Evolutionary conservation across 1,284 basidiomycete genomes (phyloP).

Genomic region (Blastosporella zonata): DNA sequence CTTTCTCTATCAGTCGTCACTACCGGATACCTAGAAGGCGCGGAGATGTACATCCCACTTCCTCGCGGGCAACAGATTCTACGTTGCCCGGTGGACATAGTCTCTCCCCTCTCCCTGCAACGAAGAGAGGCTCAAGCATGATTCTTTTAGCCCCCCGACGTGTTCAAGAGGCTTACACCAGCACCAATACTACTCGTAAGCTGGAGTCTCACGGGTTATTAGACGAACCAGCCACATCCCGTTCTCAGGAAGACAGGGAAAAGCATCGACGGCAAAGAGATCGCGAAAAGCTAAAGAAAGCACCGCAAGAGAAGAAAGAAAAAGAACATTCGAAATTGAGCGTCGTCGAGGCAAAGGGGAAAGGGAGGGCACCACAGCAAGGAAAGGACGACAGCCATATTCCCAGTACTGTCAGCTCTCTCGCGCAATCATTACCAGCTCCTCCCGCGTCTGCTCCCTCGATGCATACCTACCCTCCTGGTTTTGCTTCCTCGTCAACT

Average conservation of each 20-base stretch:
- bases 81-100: not conserved
- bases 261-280: conserved; percentile 21
- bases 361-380: conserved; percentile 12
- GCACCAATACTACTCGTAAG: conserved; percentile 69
- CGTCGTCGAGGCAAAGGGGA: conserved; percentile 16
- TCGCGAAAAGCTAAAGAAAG: conserved; percentile 22
- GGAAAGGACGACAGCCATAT: conserved; percentile 16
- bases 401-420: conserved; percentile 3
- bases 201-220: conserved; percentile 66
- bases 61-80: conserved; percentile 18
- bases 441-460: conserved; percentile 20
- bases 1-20: conserved; percentile 71
- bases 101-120: conserved; percentile 12
- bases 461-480: conserved; percentile 19
- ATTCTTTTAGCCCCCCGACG: conserved; percentile 67
- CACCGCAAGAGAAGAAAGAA: conserved; percentile 23
- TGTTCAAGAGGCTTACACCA: conserved; percentile 75
- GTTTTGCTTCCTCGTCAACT: conserved; percentile 12
- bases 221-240: conserved; percentile 35
- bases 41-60: conserved; percentile 12
- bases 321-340: conserved; percentile 21
- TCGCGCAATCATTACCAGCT: conserved; percentile 10
- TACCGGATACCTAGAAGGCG: conserved; percentile 30
- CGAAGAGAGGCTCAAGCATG: conserved; percentile 35
- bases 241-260: conserved; percentile 21